Evolutionary conservation across 2,329 filamentous ascomycete genomes (phyloP), one percentile per base, ranked within the genome.

Genomic region (Ambrosiella beaveri): DNA sequence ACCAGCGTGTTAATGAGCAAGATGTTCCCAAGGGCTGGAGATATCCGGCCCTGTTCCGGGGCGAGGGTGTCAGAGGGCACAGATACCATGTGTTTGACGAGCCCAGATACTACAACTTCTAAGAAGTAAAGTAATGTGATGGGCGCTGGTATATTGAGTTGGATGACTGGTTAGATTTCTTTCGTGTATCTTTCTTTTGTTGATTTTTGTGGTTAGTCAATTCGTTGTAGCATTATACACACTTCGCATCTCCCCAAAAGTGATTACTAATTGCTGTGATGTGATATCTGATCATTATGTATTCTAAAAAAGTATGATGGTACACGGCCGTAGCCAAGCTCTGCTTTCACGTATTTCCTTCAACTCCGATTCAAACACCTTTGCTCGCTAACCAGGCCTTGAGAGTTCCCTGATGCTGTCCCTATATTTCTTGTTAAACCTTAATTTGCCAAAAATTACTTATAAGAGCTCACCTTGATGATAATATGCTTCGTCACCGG

Each of bases 71-170:
- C 4, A 77, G 93, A 61, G 93, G 88, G 3, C 93, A 98, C 71
- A 73, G 77, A 61, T 98, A 97, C 70, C 93, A 98, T 70, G 93
- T 97, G 37, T 97, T 98, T 71, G 79, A 95, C 64, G 88, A 94
- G 72, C 90, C 89, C 54, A 78, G 86, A 68, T 95, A 93, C 67
- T 84, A 71, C 63, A 68, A 67, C 54, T 60, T 60, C 47, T 60
- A 60, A 49, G n/a, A 9, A 51, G 15, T 36, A 35, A 11, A 8
- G 13, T n/a, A 35, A 15, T 13, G n/a, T 47, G 19, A 8, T 41
- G 3, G 40, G 11, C 2, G 40, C 40, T 3, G 7, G 40, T 12
- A 12, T 41, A 41, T 41, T 12, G 11, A 41, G 40, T 11, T n/a
- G 3, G 40, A n/a, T 27, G 27, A 27, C 27, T 27, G 40, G 40